A percentile compares a stretch with the other conserved stretches of the same genome.
Evolutionary conservation across 1,284 basidiomycete species (phyloP).

Genomic region (Leucoagaricus sp.): DNA sequence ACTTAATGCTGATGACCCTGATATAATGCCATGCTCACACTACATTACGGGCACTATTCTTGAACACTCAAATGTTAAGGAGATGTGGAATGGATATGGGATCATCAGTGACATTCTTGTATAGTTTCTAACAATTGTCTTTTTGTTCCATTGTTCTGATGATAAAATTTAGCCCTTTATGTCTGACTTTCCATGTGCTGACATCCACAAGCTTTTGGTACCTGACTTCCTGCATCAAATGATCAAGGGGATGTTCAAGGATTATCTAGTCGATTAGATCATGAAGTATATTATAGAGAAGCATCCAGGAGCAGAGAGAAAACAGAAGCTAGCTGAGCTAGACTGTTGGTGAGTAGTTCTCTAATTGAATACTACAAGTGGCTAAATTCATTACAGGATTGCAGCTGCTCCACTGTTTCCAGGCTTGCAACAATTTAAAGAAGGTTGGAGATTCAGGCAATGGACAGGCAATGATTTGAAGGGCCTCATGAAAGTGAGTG

Average conservation of each 20-base stretch:
- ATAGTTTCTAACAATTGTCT: background rate
- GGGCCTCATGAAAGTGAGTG: conserved; percentile 21
- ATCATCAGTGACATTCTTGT: background rate
- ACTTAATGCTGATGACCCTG: background rate
- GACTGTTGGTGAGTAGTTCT: background rate
- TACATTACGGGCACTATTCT: background rate
- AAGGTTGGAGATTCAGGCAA: conserved; percentile 14
- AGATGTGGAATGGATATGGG: background rate
- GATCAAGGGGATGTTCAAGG: conserved; percentile 25
- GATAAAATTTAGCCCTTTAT: conserved; percentile 12
- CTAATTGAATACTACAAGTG: too few species aligned
- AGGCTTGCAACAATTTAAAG: conserved; percentile 2
- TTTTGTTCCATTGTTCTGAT: too few species aligned
- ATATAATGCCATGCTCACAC: background rate
- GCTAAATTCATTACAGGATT: conserved; percentile 8
- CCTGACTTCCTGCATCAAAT: conserved; percentile 20
- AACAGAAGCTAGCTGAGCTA: background rate
- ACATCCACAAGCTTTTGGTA: conserved; percentile 15
- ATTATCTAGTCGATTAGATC: conserved; percentile 30
- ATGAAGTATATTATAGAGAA: conserved; percentile 20
- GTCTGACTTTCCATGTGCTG: conserved; percentile 10
- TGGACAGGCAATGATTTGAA: conserved; percentile 22
- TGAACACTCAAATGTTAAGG: background rate
- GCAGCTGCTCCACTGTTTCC: conserved; percentile 2
- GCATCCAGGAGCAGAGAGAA: conserved; percentile 11